These are phyloP conservation scores for Picocystis sp. DNA, from an alignment of 163 green algal species.

Conservation along the genomic window DNA sequence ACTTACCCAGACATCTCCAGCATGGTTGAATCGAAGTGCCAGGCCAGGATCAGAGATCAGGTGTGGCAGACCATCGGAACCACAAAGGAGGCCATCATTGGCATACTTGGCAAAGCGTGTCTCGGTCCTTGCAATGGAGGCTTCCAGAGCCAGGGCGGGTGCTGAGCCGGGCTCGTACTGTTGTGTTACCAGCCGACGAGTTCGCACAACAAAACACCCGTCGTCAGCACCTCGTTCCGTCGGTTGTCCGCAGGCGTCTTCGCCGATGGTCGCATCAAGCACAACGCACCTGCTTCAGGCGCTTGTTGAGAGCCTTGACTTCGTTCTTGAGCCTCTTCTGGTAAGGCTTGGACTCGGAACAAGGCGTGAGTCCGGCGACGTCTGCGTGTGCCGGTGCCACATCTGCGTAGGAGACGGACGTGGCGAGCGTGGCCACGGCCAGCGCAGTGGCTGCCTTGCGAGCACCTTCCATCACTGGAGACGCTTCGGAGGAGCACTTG, in stretches of 20 bases:
- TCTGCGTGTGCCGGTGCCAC: constrained; percentile 72
- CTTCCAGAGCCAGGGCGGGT: constrained; percentile 71
- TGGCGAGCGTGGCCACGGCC: constrained; percentile 53
- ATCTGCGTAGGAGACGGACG: constrained; percentile 38
- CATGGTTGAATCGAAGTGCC: constrained; percentile 74
- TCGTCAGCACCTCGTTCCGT: constrained; percentile 1
- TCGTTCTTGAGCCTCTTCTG: constrained; percentile 85
- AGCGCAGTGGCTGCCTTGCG: constrained; percentile 35
- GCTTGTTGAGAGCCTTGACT: constrained; percentile 77
- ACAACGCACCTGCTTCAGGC: constrained; percentile 59
- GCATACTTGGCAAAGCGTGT: constrained; percentile 82
- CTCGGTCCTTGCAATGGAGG: constrained; percentile 86
- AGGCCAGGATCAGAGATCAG: constrained; percentile 91
- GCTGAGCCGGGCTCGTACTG: constrained; percentile 77
- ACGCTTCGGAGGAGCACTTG: no score
- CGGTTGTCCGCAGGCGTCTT: neutral
- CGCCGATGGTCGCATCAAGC: neutral
- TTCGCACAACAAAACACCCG: neutral
- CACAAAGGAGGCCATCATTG: constrained; percentile 82
- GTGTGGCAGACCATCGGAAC: constrained; percentile 89
- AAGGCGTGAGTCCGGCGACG: constrained; percentile 84
- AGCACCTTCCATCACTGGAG: no score
- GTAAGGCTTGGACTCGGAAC: constrained; percentile 84
- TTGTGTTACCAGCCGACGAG: neutral
- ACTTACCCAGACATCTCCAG: constrained; percentile 80